A percentile compares a stretch with the other conserved stretches of the same genome.
Evolutionary conservation across 2,329 filamentous ascomycete species (phyloP).

Genomic region (Ascochyta fabae): DNA sequence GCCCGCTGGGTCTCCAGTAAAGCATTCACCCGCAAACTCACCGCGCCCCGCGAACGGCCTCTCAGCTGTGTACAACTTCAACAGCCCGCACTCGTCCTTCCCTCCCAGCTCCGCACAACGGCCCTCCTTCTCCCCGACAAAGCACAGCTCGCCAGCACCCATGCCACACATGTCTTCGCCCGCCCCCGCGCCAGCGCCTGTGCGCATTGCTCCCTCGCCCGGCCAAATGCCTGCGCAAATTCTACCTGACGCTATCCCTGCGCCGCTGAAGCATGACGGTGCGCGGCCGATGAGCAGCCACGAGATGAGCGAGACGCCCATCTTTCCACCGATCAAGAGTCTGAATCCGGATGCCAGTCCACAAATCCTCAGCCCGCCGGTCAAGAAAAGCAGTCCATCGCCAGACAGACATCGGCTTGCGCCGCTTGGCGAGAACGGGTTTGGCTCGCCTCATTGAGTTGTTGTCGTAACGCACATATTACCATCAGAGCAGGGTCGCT

Average conservation of each 20-base stretch:
- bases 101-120: constrained; percentile 45
- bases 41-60: constrained; percentile 43
- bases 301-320: constrained; percentile 48
- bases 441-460: background rate
- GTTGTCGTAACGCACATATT: background rate
- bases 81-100: constrained; percentile 56
- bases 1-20: constrained; percentile 42
- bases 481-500: background rate
- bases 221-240: constrained; percentile 43
- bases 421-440: constrained; percentile 7
- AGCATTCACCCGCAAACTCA: constrained; percentile 44
- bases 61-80: constrained; percentile 42
- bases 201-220: constrained; percentile 39
- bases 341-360: constrained; percentile 65
- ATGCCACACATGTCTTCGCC: constrained; percentile 41
- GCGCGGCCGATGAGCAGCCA: constrained; percentile 42
- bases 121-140: constrained; percentile 48
- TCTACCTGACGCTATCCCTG: constrained; percentile 47
- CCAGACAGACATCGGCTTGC: constrained; percentile 27
- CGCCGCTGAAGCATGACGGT: constrained; percentile 56
- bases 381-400: constrained; percentile 55
- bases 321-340: constrained; percentile 64
- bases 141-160: constrained; percentile 49
- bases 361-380: constrained; percentile 66
- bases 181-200: constrained; percentile 29